A percentile compares a stretch with the other conserved stretches of the same genome.
Conservation (phyloP, 2,329 filamentous ascomycete species). For the Calonectria hongkongensis region DNA sequence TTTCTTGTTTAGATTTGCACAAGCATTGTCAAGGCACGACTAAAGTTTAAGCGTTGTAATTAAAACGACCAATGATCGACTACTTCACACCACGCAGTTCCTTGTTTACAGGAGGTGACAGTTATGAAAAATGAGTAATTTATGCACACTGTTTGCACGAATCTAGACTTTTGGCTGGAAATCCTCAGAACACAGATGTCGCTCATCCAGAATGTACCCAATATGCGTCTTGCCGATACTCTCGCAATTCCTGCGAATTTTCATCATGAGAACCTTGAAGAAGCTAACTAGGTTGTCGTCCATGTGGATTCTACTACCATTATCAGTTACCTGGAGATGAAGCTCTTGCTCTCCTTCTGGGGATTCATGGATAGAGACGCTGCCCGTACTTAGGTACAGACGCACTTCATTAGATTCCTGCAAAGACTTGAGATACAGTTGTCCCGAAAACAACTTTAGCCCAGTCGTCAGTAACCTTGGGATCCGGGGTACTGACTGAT, state of each 20-base stretch:
- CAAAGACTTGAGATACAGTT: conserved; percentile 76
- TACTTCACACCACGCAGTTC: too few species aligned
- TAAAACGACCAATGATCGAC: too few species aligned
- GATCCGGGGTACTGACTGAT: neutral
- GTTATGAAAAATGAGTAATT: too few species aligned
- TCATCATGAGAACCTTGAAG: conserved; percentile 59
- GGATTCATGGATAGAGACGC: conserved; percentile 56
- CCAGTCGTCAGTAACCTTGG: conserved; percentile 62
- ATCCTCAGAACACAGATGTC: neutral
- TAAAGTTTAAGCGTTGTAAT: too few species aligned
- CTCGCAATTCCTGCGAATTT: conserved; percentile 61
- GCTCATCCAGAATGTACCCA: conserved; percentile 61
- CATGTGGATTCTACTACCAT: conserved; percentile 38
- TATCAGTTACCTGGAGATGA: conserved; percentile 44
- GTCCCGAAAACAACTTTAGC: conserved; percentile 81
- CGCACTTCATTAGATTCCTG: conserved; percentile 70
- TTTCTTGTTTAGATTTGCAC: too few species aligned
- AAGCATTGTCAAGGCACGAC: too few species aligned
- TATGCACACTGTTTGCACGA: too few species aligned
- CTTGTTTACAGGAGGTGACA: too few species aligned
- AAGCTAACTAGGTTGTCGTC: conserved; percentile 59
- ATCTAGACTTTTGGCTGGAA: neutral
- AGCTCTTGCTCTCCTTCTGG: conserved; percentile 56
- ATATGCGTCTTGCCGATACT: conserved; percentile 65
- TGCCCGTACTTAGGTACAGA: conserved; percentile 71